These are phyloP conservation scores for Plasmodium coatneyi DNA, from an alignment of 169 alveolate species.

Conservation along the genomic window DNA sequence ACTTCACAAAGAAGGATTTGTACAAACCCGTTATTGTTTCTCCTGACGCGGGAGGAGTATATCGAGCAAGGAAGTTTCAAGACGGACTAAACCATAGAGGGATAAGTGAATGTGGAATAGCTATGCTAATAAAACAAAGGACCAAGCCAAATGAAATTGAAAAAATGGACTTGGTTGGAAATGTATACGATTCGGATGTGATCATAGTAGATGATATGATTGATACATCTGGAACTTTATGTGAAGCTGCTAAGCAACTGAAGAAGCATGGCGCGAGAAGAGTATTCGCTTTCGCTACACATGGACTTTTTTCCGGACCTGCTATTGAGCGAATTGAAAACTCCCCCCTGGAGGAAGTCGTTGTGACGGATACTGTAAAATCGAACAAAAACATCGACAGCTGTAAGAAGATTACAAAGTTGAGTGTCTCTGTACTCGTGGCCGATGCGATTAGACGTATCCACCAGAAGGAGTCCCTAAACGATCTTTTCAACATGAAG, in stretches of 20 bases:
- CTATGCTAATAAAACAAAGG: constrained; percentile 90
- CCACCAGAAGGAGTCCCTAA: constrained; percentile 88
- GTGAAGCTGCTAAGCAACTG: constrained; percentile 94
- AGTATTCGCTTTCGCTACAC: constrained; percentile 97
- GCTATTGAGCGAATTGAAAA: constrained; percentile 90
- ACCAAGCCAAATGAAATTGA: constrained; percentile 89
- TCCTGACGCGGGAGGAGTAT: constrained; percentile 95
- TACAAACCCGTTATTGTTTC: constrained; percentile 93
- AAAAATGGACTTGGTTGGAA: constrained; percentile 94
- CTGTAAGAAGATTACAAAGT: constrained; percentile 81
- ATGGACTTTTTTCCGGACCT: constrained; percentile 93
- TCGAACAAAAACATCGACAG: constrained; percentile 78
- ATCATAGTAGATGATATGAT: constrained; percentile 98
- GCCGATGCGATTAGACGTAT: constrained; percentile 93
- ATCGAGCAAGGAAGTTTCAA: constrained; percentile 77
- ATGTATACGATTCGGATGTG: constrained; percentile 93
- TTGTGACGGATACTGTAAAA: constrained; percentile 92
- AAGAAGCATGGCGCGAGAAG: constrained; percentile 94
- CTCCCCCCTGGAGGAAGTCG: constrained; percentile 90
- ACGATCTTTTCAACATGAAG: constrained; percentile 79
- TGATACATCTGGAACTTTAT: constrained; percentile 98
- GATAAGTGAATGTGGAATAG: constrained; percentile 81
- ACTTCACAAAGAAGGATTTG: constrained; percentile 81
- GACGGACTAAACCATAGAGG: constrained; percentile 74
- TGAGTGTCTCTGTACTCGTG: constrained; percentile 84